phyloP scores from a whole-genome alignment of 495 filamentous ascomycete species.

The Achaetomiella virescens region DNA sequence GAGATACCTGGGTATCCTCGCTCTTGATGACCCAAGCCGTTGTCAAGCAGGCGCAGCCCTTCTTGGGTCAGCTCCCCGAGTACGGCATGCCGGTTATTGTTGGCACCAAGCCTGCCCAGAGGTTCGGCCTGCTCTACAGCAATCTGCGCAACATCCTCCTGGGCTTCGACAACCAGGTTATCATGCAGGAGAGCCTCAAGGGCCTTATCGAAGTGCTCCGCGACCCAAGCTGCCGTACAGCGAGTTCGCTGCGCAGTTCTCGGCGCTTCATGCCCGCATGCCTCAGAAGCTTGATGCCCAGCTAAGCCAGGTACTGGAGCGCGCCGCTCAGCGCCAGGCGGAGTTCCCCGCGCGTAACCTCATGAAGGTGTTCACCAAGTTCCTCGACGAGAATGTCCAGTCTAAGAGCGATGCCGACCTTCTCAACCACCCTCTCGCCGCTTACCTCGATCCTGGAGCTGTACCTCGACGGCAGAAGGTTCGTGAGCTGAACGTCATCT shows the following conservation, averaged over 20 bases:
- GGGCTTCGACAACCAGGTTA: constrained; percentile 95
- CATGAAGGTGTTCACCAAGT: constrained; percentile 73
- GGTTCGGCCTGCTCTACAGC: constrained; percentile 67
- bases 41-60: constrained; percentile 96
- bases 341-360: constrained; percentile 94
- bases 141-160: constrained; percentile 84
- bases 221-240: constrained; percentile 86
- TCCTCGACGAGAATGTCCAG: constrained; percentile 79
- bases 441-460: constrained; percentile 72
- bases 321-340: constrained; percentile 61
- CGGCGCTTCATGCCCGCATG: constrained; percentile 92
- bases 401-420: constrained; percentile 57
- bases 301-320: constrained; percentile 78
- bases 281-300: constrained; percentile 81
- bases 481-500: constrained; percentile 81
- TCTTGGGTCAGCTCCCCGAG: constrained; percentile 83
- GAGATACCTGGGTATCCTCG: constrained; percentile 95
- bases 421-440: constrained; percentile 70
- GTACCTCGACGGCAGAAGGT: constrained; percentile 87
- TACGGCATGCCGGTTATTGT: constrained; percentile 79
- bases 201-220: constrained; percentile 86
- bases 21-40: constrained; percentile 92
- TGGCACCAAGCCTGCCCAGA: constrained; percentile 88
- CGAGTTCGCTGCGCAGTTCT: constrained; percentile 92
- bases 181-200: constrained; percentile 84